These are phyloP conservation scores for Aspergillus tanneri DNA, from an alignment of 2,329 filamentous ascomycete genomes.

Conservation along the genomic window DNA sequence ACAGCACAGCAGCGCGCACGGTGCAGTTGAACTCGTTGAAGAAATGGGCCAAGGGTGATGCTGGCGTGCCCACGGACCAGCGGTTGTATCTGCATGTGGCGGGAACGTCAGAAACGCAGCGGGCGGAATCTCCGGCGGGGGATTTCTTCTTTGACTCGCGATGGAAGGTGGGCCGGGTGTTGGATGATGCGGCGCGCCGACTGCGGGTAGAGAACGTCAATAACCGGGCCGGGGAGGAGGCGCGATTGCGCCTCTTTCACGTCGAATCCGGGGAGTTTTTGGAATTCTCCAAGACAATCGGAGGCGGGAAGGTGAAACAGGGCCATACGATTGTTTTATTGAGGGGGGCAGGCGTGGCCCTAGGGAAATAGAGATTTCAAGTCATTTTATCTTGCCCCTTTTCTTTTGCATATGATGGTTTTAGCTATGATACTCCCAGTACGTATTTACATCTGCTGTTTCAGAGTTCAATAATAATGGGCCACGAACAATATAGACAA, in stretches of 20 bases:
- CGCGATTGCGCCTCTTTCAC: slow-evolving; percentile 84
- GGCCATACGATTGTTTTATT: slow-evolving; percentile 90
- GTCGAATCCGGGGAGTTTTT: slow-evolving; percentile 84
- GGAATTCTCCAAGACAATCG: slow-evolving; percentile 85
- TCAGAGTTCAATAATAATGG: not conserved
- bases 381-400: slow-evolving; percentile 2
- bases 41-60: slow-evolving; percentile 84
- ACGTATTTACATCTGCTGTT: too few species aligned
- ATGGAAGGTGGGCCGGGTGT: slow-evolving; percentile 78
- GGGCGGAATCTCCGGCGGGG: slow-evolving; percentile 76
- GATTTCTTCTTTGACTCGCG: slow-evolving; percentile 78
- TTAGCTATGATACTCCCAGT: too few species aligned
- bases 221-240: slow-evolving; percentile 54
- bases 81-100: slow-evolving; percentile 89
- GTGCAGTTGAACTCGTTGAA: slow-evolving; percentile 76
- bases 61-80: slow-evolving; percentile 75
- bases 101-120: slow-evolving; percentile 81
- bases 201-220: slow-evolving; percentile 48
- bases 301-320: slow-evolving; percentile 63
- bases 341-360: slow-evolving; percentile 76
- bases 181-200: slow-evolving; percentile 46
- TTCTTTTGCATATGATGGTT: slow-evolving; percentile 11
- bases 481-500: not conserved
- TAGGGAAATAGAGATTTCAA: slow-evolving; percentile 57
- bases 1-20: slow-evolving; percentile 59